Conservation (phyloP, 805 yeast genomes). For the Wickerhamomyces bovis region DNA sequence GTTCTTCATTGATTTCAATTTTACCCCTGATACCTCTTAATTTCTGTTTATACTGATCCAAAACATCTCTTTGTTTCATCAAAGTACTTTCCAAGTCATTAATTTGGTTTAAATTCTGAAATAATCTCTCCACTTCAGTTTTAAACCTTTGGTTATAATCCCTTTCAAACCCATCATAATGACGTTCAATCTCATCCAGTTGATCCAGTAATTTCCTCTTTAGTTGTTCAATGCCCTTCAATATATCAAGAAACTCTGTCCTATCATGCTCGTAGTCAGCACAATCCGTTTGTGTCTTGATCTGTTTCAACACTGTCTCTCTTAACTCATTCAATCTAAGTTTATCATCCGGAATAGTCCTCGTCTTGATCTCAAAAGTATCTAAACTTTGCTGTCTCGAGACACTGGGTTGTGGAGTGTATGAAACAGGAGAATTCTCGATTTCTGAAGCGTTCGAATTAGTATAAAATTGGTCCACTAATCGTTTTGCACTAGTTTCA, state of each 20-base stretch:
- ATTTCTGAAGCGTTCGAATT: constrained; percentile 1
- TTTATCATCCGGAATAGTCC: background rate
- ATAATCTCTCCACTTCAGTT: constrained; percentile 2
- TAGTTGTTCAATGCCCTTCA: background rate
- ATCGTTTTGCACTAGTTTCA: constrained; percentile 2
- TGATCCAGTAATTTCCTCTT: background rate
- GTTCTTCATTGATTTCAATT: constrained; percentile 10
- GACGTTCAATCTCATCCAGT: background rate
- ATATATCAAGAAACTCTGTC: background rate
- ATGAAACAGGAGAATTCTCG: background rate
- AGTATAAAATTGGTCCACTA: constrained; percentile 19
- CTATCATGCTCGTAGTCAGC: background rate
- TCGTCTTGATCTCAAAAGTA: background rate
- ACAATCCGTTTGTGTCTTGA: background rate
- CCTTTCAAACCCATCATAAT: background rate
- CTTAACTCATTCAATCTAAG: background rate
- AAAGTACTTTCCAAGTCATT: constrained; percentile 9
- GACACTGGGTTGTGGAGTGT: background rate
- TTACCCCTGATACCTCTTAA: constrained; percentile 7
- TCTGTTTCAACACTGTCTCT: background rate
- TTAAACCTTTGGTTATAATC: background rate
- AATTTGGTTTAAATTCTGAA: constrained; percentile 7
- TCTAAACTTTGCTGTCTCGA: background rate
- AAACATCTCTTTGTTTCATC: constrained; percentile 5
- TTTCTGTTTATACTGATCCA: constrained; percentile 9